These are phyloP conservation scores for Hypoxylon trugodes DNA, from an alignment of 495 filamentous ascomycete species.

Conservation along the genomic window DNA sequence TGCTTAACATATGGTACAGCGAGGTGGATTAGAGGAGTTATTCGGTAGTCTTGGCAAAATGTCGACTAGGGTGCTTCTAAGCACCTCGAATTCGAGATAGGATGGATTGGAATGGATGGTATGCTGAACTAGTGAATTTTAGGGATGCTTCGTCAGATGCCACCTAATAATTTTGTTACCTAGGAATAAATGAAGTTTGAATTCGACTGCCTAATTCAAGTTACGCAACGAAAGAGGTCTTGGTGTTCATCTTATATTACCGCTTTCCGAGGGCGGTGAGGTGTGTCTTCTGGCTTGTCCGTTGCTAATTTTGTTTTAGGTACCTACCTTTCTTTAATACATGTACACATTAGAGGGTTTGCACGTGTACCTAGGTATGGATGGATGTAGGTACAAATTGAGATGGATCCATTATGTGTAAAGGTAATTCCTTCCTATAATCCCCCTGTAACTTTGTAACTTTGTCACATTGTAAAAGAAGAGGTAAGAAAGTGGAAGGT, in stretches of 20 bases:
- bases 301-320: too few species aligned
- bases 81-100: constrained; percentile 26
- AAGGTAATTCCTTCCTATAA: constrained; percentile 18
- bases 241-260: constrained; percentile 11
- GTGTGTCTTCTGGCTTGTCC: too few species aligned
- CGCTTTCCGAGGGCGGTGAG: constrained; percentile 30
- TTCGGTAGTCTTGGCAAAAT: constrained; percentile 28
- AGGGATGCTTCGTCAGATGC: constrained; percentile 6
- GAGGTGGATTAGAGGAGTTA: constrained; percentile 13
- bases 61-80: constrained; percentile 16
- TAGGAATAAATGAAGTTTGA: constrained; percentile 7
- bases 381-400: too few species aligned
- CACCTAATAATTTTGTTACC: background rate
- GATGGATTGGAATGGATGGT: background rate
- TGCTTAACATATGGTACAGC: too few species aligned
- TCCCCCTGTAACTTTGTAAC: constrained; percentile 20
- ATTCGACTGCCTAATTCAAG: constrained; percentile 22
- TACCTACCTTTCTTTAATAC: constrained; percentile 8
- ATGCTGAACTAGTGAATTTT: constrained; percentile 6
- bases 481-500: constrained; percentile 14
- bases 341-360: too few species aligned
- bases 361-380: too few species aligned
- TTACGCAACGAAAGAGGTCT: background rate
- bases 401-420: too few species aligned
- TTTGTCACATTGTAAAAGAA: too few species aligned